A percentile compares a stretch with the other conserved stretches of the same genome.
phyloP scores from a whole-genome alignment of 1,284 basidiomycete species.

The Pseudozyma thailandica region DNA sequence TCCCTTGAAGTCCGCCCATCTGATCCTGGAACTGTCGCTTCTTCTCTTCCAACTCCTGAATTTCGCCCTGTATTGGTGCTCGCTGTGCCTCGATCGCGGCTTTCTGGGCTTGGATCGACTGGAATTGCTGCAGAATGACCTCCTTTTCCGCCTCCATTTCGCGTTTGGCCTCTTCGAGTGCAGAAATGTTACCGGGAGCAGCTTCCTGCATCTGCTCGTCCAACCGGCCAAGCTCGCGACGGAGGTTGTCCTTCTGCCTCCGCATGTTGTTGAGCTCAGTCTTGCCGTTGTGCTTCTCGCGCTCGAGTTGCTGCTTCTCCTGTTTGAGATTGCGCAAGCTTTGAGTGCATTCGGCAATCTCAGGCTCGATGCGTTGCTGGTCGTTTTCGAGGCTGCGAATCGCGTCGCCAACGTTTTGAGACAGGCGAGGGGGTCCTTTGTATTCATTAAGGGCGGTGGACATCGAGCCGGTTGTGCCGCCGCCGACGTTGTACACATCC shows the following conservation, averaged over 20 bases:
- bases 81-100: slow-evolving; percentile 64
- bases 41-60: slow-evolving; percentile 31
- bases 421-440: slow-evolving; percentile 65
- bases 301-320: slow-evolving; percentile 26
- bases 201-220: slow-evolving; percentile 78
- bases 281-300: slow-evolving; percentile 10
- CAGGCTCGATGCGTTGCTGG: slow-evolving; percentile 24
- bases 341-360: slow-evolving; percentile 19
- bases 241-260: slow-evolving; percentile 30
- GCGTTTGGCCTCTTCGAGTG: slow-evolving; percentile 73
- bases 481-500: slow-evolving; percentile 60
- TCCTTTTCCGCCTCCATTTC: slow-evolving; percentile 53
- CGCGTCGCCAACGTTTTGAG: slow-evolving; percentile 55
- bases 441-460: slow-evolving; percentile 66
- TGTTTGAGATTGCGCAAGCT: slow-evolving; percentile 14
- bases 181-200: slow-evolving; percentile 77
- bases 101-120: slow-evolving; percentile 48
- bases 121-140: slow-evolving; percentile 49
- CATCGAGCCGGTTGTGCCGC: slow-evolving; percentile 43
- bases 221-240: slow-evolving; percentile 68
- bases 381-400: slow-evolving; percentile 47
- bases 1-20: slow-evolving; percentile 41
- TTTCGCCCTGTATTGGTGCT: slow-evolving; percentile 64
- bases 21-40: slow-evolving; percentile 13
- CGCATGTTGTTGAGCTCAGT: slow-evolving; percentile 30